These are phyloP conservation scores for Citrus reticulata DNA, from an alignment of 345 rosid species.

Conservation along the genomic window DNA sequence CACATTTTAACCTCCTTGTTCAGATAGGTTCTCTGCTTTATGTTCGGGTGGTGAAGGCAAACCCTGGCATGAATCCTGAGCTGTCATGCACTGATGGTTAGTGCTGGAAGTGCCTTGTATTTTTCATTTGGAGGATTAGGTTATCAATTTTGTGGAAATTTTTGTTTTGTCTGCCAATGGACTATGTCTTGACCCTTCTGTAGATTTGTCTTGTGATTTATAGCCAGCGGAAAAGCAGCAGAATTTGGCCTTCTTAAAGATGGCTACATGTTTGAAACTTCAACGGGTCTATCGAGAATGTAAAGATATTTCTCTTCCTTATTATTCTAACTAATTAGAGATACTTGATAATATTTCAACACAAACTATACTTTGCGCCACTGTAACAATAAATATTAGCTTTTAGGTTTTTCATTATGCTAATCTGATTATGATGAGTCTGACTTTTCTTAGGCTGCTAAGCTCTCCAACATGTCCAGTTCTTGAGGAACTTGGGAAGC, in stretches of 20 bases:
- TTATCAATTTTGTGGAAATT: not conserved
- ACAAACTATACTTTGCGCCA: not conserved
- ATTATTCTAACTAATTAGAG: not conserved
- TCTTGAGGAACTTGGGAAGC: slow-evolving; percentile 77
- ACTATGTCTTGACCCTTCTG: not conserved
- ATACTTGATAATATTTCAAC: not conserved
- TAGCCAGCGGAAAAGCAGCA: slow-evolving; percentile 80
- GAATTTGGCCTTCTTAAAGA: slow-evolving; percentile 69
- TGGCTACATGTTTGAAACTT: slow-evolving; percentile 81
- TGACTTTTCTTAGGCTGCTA: slow-evolving; percentile 45
- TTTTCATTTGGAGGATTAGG: not conserved
- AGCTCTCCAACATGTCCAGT: slow-evolving; percentile 73
- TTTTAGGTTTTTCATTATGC: not conserved
- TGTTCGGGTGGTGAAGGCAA: slow-evolving; percentile 73
- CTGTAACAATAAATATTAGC: not conserved
- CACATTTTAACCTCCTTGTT: slow-evolving; percentile 9
- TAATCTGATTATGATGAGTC: not conserved
- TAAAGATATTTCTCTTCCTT: slow-evolving; percentile 27
- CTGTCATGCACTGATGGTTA: slow-evolving; percentile 69
- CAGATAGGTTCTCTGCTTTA: slow-evolving; percentile 77
- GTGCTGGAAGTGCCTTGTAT: slow-evolving; percentile 15
- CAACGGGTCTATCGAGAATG: slow-evolving; percentile 80
- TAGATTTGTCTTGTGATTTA: slow-evolving; percentile 10
- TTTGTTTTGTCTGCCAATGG: not conserved
- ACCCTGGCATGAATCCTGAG: slow-evolving; percentile 70